These are phyloP conservation scores for Coprinopsis marcescibilis DNA, from an alignment of 768 basidiomycete genomes.

Conservation along the genomic window DNA sequence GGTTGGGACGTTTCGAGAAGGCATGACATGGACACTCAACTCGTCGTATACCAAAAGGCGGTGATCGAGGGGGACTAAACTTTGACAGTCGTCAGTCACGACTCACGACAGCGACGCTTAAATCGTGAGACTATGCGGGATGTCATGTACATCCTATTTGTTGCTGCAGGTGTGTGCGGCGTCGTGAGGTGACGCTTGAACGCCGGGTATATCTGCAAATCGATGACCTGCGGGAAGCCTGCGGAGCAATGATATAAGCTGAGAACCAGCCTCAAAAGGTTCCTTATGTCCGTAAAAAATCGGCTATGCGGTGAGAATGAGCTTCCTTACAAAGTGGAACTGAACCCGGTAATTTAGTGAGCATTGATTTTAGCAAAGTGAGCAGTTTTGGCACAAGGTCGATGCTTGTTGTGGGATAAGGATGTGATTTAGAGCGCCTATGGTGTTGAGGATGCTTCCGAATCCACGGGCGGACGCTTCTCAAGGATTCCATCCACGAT, in stretches of 20 bases:
- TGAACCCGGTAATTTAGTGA: too few species aligned
- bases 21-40: neutral
- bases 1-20: neutral
- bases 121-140: too few species aligned
- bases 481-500: conserved; percentile 91
- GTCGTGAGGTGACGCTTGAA: conserved; percentile 9
- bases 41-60: too few species aligned
- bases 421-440: too few species aligned
- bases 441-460: conserved; percentile 17
- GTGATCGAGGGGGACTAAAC: too few species aligned
- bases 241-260: conserved; percentile 3
- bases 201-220: conserved; percentile 3
- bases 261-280: too few species aligned
- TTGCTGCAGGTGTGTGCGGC: neutral
- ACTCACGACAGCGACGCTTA: too few species aligned
- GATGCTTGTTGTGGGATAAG: too few species aligned
- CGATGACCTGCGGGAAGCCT: conserved; percentile 1
- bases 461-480: conserved; percentile 57
- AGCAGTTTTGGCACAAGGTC: conserved; percentile 6
- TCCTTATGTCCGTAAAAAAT: neutral
- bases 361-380: too few species aligned
- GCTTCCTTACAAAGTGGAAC: neutral
- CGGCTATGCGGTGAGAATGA: neutral
- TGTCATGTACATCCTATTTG: too few species aligned
- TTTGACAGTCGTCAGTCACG: too few species aligned